Percentiles rank a stretch among this genome's conserved stretches.
Conservation (phyloP, 495 filamentous ascomycete genomes). For the Lasiosphaeria ovina region DNA sequence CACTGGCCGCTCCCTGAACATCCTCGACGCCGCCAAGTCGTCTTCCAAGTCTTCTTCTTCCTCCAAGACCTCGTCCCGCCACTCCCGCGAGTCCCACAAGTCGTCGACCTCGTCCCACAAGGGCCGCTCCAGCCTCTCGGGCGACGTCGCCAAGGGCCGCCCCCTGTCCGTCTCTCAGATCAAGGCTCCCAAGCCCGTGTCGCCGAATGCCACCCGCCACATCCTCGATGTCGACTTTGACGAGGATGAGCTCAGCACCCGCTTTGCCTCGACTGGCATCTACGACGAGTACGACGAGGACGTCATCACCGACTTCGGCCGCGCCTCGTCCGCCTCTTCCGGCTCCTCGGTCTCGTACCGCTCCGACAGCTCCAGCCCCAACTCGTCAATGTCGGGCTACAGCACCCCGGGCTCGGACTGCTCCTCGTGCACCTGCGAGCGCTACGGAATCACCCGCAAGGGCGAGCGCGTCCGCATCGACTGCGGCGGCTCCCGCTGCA, state of each 20-base stretch:
- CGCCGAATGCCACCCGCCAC: constrained; percentile 78
- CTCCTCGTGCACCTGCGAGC: constrained; percentile 77
- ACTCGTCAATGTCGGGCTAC: constrained; percentile 70
- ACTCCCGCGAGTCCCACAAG: constrained; percentile 27
- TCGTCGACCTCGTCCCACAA: constrained; percentile 31
- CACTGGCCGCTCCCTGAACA: constrained; percentile 89
- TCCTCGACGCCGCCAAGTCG: constrained; percentile 56
- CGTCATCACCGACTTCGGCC: constrained; percentile 54
- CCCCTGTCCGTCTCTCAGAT: constrained; percentile 86
- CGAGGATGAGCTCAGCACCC: constrained; percentile 65
- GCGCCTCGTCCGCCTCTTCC: constrained; percentile 62
- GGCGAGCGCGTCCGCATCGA: constrained; percentile 91
- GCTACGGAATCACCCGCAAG: constrained; percentile 92
- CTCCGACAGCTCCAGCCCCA: constrained; percentile 69
- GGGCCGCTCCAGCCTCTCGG: constrained; percentile 27
- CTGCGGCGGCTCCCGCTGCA: constrained; percentile 83
- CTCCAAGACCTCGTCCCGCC: constrained; percentile 33
- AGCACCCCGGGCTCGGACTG: constrained; percentile 54
- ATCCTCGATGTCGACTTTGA: constrained; percentile 78
- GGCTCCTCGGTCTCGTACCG: constrained; percentile 75
- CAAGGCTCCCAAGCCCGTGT: constrained; percentile 81
- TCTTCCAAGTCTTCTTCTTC: constrained; percentile 49
- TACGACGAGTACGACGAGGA: constrained; percentile 67
- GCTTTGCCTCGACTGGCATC: constrained; percentile 69
- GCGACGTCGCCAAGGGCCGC: constrained; percentile 79